A percentile compares a stretch with the other conserved stretches of the same genome.
phyloP scores from a whole-genome alignment of 495 filamentous ascomycete species.

The Wilcoxina mikolae region DNA sequence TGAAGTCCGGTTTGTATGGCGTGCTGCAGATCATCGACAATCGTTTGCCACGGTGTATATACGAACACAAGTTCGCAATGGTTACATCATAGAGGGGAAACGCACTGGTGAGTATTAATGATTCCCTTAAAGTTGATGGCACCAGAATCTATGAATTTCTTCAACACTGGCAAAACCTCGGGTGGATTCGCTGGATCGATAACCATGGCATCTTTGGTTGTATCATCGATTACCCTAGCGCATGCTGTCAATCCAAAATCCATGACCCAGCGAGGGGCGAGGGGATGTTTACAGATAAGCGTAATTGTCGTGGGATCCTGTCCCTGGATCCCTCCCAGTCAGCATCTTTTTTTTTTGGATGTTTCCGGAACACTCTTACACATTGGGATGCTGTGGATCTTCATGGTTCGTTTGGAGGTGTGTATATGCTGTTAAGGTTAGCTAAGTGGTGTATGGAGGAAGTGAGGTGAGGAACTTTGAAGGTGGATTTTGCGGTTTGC shows the following conservation, averaged over 20 bases:
- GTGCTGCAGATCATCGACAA: background rate
- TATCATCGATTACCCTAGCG: slow-evolving; percentile 58
- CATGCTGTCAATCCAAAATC: background rate
- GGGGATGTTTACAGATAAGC: slow-evolving; percentile 51
- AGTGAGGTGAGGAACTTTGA: background rate
- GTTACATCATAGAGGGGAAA: too few relatives aligned
- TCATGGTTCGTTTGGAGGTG: slow-evolving; percentile 45
- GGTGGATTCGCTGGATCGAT: slow-evolving; percentile 87
- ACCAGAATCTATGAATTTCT: slow-evolving; percentile 52
- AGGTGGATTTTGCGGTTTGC: background rate
- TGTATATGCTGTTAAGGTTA: background rate
- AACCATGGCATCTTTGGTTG: slow-evolving; percentile 79
- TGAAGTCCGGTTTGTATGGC: too few relatives aligned
- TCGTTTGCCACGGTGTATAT: background rate
- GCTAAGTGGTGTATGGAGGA: background rate
- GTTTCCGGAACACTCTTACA: too few relatives aligned
- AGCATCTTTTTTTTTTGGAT: too few relatives aligned
- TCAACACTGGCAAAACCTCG: slow-evolving; percentile 69
- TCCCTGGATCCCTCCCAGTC: slow-evolving; percentile 49
- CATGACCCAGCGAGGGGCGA: background rate
- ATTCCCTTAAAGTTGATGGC: slow-evolving; percentile 75
- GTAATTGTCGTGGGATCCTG: slow-evolving; percentile 83
- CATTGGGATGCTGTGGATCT: slow-evolving; percentile 96
- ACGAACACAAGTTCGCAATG: too few relatives aligned
- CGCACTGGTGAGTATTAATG: slow-evolving; percentile 94